Evolutionary conservation across 352 stramenopile species (phyloP), one percentile per base, ranked within the genome.

Genomic region (Globisporangium polare): DNA sequence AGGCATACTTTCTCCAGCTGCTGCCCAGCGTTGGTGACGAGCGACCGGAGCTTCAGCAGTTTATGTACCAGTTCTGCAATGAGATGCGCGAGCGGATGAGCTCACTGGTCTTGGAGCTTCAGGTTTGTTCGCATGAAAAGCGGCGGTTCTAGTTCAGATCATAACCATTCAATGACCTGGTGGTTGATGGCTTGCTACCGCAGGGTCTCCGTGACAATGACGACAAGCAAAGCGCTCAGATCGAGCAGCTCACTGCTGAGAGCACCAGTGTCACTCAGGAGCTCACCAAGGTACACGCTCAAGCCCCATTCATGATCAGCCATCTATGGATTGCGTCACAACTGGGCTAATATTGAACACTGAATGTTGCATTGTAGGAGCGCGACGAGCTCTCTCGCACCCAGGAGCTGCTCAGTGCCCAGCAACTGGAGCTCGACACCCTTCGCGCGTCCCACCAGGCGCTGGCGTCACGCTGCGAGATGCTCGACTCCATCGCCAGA

Each of bases 401-500:
- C 20, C 62, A 68, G 35, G 67, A 74, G 3, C 64, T 72, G 22
- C 47, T 89, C 22, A 57, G 71, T 3, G 51, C 68, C 0, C 69
- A 75, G 22, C 68, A 83, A 33, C 26, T 72, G 1, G 78, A 90
- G 39, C 55, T 81, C 2, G 57, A 70, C 6, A 65, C 68, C 3
- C 62, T 80, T 18, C 71, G 73, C 8, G 58, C 64, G 13, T 74
- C 73, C 0, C 74, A 78, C 24, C 62, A 72, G 10, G 77, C 75
- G 9, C 46, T 86, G 2, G 53, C 65, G 4, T 75, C 72, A 22
- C 74, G 79, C 18, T 81, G 78, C 26, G 65, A 79, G 13, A 71
- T 87, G 56, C 67, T 91, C 29, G 77, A 91, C 64, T 78, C 69
- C 5, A 79, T 91, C 31, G 77, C 79, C n/a, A 67, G 74, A 0